Conservation (phyloP, 176 grass and related monocot species). For the Stipa capillata region DNA sequence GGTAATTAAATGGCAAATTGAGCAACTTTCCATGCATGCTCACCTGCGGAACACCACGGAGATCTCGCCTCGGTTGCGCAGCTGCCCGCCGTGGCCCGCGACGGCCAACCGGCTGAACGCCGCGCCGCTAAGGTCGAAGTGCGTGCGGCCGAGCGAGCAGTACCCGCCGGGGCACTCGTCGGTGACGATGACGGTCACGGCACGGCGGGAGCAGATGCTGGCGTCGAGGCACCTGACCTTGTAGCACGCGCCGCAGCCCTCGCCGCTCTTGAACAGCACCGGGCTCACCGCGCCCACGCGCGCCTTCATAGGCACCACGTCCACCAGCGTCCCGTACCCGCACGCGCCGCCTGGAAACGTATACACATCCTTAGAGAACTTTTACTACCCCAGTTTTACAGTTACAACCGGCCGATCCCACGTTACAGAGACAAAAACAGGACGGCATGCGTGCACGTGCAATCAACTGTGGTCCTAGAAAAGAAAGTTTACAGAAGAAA, state of each 20-base stretch:
- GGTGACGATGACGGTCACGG: conserved; percentile 89
- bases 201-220: conserved; percentile 71
- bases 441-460: no score
- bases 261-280: conserved; percentile 80
- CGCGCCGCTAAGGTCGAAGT: conserved; percentile 96
- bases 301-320: conserved; percentile 76
- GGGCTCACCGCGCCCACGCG: conserved; percentile 94
- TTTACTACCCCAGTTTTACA: background rate
- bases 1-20: background rate
- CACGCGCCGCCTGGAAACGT: conserved; percentile 73
- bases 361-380: no score
- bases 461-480: no score
- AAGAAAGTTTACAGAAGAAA: conserved; percentile 9
- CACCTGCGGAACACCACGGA: conserved; percentile 66
- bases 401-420: no score
- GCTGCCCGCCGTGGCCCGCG: conserved; percentile 32
- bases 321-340: conserved; percentile 92
- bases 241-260: conserved; percentile 96
- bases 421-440: background rate
- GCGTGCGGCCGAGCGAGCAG: conserved; percentile 48
- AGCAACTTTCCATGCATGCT: background rate
- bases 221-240: conserved; percentile 79
- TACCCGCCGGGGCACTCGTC: conserved; percentile 88
- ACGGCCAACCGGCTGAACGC: conserved; percentile 74
- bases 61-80: conserved; percentile 81